A percentile compares a stretch with the other conserved stretches of the same genome.
Conservation (phyloP, 805 yeast species). For the Yamadazyma sp. region DNA sequence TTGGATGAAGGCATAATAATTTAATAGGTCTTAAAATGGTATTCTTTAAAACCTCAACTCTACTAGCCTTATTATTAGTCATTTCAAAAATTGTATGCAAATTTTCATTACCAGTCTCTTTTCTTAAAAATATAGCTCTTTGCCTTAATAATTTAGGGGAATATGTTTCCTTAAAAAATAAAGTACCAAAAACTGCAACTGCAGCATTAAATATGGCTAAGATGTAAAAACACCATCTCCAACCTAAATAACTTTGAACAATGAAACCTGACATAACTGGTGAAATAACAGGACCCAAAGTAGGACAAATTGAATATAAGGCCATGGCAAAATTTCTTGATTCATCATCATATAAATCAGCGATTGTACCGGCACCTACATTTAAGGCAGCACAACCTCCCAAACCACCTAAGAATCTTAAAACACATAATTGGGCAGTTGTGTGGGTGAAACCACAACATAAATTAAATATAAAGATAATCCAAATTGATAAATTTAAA, state of each 20-base stretch:
- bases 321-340: slow-evolving; percentile 34
- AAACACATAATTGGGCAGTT: slow-evolving; percentile 31
- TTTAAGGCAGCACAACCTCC: slow-evolving; percentile 38
- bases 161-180: slow-evolving; percentile 33
- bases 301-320: slow-evolving; percentile 34
- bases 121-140: slow-evolving; percentile 26
- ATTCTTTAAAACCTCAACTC: slow-evolving; percentile 2
- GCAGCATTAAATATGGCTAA: slow-evolving; percentile 33
- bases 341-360: slow-evolving; percentile 34
- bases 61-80: slow-evolving; percentile 13
- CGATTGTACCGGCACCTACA: slow-evolving; percentile 38
- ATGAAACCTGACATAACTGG: slow-evolving; percentile 37
- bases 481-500: slow-evolving; percentile 32
- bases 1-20: slow-evolving; percentile 32
- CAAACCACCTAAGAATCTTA: slow-evolving; percentile 34
- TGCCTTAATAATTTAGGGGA: slow-evolving; percentile 30
- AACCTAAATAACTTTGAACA: slow-evolving; percentile 25
- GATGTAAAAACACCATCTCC: slow-evolving; percentile 39
- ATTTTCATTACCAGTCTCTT: slow-evolving; percentile 32
- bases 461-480: slow-evolving; percentile 30
- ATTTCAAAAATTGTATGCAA: slow-evolving; percentile 38
- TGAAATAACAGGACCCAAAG: slow-evolving; percentile 37
- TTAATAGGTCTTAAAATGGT: slow-evolving; percentile 31
- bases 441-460: slow-evolving; percentile 34
- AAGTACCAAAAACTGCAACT: slow-evolving; percentile 28